Evolutionary conservation across 768 basidiomycete species (phyloP), one percentile per base, ranked within the genome.

Genomic region (Mycena venus): DNA sequence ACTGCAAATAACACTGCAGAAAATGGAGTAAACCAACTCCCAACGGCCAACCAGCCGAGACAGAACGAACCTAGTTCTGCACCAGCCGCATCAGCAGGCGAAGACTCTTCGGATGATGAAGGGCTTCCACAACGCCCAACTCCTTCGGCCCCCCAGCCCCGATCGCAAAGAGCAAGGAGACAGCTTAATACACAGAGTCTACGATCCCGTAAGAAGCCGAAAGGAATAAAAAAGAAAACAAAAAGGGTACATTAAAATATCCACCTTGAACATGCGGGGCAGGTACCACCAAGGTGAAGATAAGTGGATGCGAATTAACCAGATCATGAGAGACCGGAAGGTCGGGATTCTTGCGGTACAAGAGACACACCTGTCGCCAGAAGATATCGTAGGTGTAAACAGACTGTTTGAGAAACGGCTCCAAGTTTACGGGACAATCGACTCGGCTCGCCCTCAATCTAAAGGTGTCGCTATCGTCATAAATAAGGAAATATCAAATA

Each of bases 221-320:
- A 44, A 23, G 47, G 47, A 8, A 42, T 62, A n/a, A 29, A 9
- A 32, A 63, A 56, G 25, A 53, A 51, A 15, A 67, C 53, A 12
- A 67, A n/a, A 67, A 25, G 64, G 32, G 1, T 66, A 44, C 6
- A 61, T 69, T 10, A 61, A 59, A 61, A 34, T 69, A 17, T 25
- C 58, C 1, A 51, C 68, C 4, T 29, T 69, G 10, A 69, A 69
- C 21, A 69, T 69, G 68, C 12, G 59, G 4, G 68, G 68, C 21
- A 42, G 68, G 3, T 69, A 47, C 59, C 68, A 69, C 44, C 3
- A 36, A 3, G 51, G 36, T 5, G 34, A 63, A 31, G 60, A 70
- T 19, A 70, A 70, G 21, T 70, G 59, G 60, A 21, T 29, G 6
- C 44, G 23, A 12, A 56, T 70, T 19, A 70, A 70, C 42, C 69